Base-by-base conservation (phyloP, 768 basidiomycete genomes). In the Phylloporus scabripes region DNA sequence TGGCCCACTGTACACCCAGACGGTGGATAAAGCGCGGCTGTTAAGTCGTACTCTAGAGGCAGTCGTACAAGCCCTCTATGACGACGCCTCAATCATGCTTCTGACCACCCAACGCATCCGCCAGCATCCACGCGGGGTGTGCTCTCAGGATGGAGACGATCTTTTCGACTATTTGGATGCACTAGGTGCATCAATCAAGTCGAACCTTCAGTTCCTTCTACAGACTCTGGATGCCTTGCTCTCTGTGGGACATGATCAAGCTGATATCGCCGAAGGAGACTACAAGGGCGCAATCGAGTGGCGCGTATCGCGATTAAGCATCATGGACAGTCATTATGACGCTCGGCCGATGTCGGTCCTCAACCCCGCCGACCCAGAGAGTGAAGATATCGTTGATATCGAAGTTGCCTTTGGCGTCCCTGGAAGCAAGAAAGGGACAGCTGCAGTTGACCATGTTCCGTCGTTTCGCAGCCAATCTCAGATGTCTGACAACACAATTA, bases 241-340 rank as follows among this genome's bases (percentile, higher is more conserved):
- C 23, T 67, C 75, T 0, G 64, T 87, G 15, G 86, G 85, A 4
- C 78, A 82, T 49, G 82, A 87, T 46, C 87, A 90, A 65, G 82
- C 79, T 3, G 80, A 83, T 12, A 69, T 83, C 33, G 79, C 82
- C 17, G 78, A 80, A 62, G 81, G 77, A 46, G 83, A 86, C 51
- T 87, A 88, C 66, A 80, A 74, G 48, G 81, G 79, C 5, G 85
- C 87, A 1, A 88, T 88, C 47, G 83, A 87, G 49, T 83, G 84
- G 83, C 76, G 87, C 18, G 78, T 80, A 72, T 87, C 85, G 14
- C 81, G 84, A 14, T 65, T 84, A 39, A 85, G 85, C 57, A 71
- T 76, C 60, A 77, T 79, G 57, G 77, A 77, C 55, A 74, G 69
- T 50, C 75, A 74, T 48, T 70, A 78, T 29, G 74, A 72, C 21